Percentiles rank a stretch among this genome's conserved stretches.
phyloP scores from a whole-genome alignment of 352 stramenopile genomes.

The Pythium sp. region DNA sequence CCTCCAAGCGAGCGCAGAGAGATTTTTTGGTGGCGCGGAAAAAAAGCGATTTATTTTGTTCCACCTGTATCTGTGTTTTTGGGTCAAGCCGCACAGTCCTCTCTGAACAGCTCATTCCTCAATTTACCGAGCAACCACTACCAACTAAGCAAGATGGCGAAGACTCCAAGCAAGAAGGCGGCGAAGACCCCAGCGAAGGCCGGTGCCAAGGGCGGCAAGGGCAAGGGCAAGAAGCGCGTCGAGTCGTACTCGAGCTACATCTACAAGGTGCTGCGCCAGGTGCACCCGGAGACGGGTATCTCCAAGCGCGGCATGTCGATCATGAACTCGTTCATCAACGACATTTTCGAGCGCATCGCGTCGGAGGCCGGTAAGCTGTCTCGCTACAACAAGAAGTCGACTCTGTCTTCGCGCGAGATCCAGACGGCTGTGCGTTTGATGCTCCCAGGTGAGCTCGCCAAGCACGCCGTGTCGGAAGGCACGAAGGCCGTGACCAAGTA shows the following conservation, averaged over 20 bases:
- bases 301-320: constrained; percentile 98
- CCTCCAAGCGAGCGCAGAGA: constrained; percentile 13
- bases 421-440: constrained; percentile 95
- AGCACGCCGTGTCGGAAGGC: constrained; percentile 96
- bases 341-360: constrained; percentile 98
- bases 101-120: constrained; percentile 22
- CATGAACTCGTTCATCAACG: constrained; percentile 99
- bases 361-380: constrained; percentile 95
- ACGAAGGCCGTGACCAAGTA: constrained; percentile 96
- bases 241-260: constrained; percentile 91
- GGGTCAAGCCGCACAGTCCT: background rate
- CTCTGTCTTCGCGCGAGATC: constrained; percentile 95
- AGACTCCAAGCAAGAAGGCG: constrained; percentile 95
- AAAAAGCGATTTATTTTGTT: background rate
- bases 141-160: constrained; percentile 78
- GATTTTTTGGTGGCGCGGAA: constrained; percentile 3
- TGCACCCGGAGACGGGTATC: constrained; percentile 97
- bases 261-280: constrained; percentile 93
- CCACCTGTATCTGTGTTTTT: background rate
- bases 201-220: constrained; percentile 62
- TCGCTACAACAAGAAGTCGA: constrained; percentile 99
- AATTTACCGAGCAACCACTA: constrained; percentile 29
- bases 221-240: constrained; percentile 86
- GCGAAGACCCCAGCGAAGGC: constrained; percentile 80
- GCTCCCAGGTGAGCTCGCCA: constrained; percentile 96